A percentile compares a stretch with the other conserved stretches of the same genome.
phyloP scores from a whole-genome alignment of 2,329 filamentous ascomycete species.

The Epicoccum sorghinum region DNA sequence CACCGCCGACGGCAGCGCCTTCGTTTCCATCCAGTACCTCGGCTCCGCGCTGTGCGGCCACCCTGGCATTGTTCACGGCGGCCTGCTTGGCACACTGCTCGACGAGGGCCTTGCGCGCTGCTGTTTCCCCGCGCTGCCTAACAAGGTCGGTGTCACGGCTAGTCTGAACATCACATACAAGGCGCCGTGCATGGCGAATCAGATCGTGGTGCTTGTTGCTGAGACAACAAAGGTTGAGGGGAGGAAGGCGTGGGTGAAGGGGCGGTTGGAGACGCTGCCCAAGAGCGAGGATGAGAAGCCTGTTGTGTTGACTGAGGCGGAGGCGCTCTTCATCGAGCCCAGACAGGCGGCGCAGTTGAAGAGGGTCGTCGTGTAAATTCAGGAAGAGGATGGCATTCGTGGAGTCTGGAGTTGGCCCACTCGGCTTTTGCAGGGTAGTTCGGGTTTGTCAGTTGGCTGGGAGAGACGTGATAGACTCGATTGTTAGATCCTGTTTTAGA shows the following conservation, averaged over 20 bases:
- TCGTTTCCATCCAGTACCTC: constrained; percentile 75
- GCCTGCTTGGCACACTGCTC: constrained; percentile 86
- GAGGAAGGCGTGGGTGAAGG: constrained; percentile 92
- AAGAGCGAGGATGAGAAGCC: constrained; percentile 69
- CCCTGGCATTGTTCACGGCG: constrained; percentile 88
- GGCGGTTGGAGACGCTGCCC: constrained; percentile 80
- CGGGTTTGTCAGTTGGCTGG: background rate
- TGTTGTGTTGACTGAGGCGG: constrained; percentile 78
- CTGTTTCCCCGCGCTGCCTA: constrained; percentile 86
- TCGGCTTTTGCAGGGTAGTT: background rate
- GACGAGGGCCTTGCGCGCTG: constrained; percentile 89
- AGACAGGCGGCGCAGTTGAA: constrained; percentile 68
- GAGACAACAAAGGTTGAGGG: constrained; percentile 86
- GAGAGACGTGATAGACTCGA: background rate
- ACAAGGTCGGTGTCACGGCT: constrained; percentile 85
- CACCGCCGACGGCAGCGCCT: constrained; percentile 56
- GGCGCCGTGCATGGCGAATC: constrained; percentile 75
- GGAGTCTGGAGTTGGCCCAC: constrained; percentile 3
- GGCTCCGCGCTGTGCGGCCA: constrained; percentile 85
- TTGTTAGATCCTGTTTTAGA: background rate
- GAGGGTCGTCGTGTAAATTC: constrained; percentile 29
- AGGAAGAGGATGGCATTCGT: background rate
- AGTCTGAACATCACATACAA: constrained; percentile 83
- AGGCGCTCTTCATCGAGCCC: constrained; percentile 87
- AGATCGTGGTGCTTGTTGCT: constrained; percentile 78